These are phyloP conservation scores for Solanum commersonii DNA, from an alignment of 257 asterid genomes.

Conservation along the genomic window DNA sequence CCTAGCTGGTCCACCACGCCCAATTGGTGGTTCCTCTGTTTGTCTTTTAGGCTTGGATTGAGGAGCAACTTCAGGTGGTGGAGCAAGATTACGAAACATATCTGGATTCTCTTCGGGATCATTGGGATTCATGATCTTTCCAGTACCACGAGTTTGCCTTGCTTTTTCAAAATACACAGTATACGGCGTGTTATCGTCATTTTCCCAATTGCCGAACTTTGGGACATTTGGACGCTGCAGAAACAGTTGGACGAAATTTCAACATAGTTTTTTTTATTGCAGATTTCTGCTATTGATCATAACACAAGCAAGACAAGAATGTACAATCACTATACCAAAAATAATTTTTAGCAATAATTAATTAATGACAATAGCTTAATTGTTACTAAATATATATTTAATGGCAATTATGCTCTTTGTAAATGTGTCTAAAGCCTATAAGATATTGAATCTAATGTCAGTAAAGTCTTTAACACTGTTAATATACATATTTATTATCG, in stretches of 20 bases:
- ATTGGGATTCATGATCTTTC: constrained; percentile 66
- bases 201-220: constrained; percentile 78
- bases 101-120: constrained; percentile 67
- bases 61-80: constrained; percentile 14
- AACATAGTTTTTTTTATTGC: not conserved
- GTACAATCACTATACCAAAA: not conserved
- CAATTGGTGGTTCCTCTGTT: constrained; percentile 26
- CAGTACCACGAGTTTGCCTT: constrained; percentile 46
- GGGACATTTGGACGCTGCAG: constrained; percentile 62
- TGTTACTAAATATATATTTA: too few species aligned
- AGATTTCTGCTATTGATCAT: not conserved
- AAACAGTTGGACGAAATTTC: not conserved
- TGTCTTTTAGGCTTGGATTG: constrained; percentile 12
- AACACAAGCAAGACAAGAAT: not conserved
- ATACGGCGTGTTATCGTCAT: constrained; percentile 53
- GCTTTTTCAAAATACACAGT: constrained; percentile 67
- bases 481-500: too few species aligned
- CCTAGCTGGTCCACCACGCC: constrained; percentile 26
- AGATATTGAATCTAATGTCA: too few species aligned
- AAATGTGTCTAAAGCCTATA: too few species aligned
- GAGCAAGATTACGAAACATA: constrained; percentile 24
- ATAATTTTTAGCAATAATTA: too few species aligned
- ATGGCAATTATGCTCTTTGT: too few species aligned
- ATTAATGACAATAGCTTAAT: too few species aligned
- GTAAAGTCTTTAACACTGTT: not conserved